phyloP scores from a whole-genome alignment of 2,329 filamentous ascomycete species.

The Septoria petroselini region DNA sequence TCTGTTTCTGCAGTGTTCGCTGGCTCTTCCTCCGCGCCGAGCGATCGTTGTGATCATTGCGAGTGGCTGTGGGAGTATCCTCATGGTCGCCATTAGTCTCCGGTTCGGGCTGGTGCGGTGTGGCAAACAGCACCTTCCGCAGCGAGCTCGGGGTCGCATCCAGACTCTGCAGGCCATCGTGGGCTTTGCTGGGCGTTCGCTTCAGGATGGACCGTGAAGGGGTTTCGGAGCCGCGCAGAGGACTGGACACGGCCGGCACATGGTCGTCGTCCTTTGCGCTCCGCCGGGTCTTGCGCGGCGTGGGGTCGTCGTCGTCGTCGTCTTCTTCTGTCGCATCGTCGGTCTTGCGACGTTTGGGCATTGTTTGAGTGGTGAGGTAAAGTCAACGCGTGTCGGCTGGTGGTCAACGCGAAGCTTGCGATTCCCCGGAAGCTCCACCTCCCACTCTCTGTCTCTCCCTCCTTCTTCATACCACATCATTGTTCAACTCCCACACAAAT shows the following conservation, averaged over 20 bases:
- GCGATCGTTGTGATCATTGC: constrained; percentile 72
- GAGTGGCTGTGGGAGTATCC: constrained; percentile 54
- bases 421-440: background rate
- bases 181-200: constrained; percentile 30
- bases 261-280: constrained; percentile 13
- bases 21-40: constrained; percentile 86
- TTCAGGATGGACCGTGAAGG: constrained; percentile 38
- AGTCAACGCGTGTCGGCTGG: constrained; percentile 10
- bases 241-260: constrained; percentile 12
- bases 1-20: constrained; percentile 68
- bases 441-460: constrained; percentile 1
- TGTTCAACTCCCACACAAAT: constrained; percentile 4
- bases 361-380: constrained; percentile 11
- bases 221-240: constrained; percentile 27
- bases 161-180: constrained; percentile 27
- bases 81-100: constrained; percentile 43
- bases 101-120: constrained; percentile 42
- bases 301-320: constrained; percentile 18
- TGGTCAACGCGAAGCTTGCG: constrained; percentile 13
- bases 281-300: constrained; percentile 30
- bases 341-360: constrained; percentile 29
- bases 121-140: constrained; percentile 48
- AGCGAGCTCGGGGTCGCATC: constrained; percentile 45
- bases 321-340: constrained; percentile 25
- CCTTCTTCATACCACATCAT: background rate